Evolutionary conservation across 2,329 filamentous ascomycete species (phyloP).

Genomic region (Phialophora macrospora): DNA sequence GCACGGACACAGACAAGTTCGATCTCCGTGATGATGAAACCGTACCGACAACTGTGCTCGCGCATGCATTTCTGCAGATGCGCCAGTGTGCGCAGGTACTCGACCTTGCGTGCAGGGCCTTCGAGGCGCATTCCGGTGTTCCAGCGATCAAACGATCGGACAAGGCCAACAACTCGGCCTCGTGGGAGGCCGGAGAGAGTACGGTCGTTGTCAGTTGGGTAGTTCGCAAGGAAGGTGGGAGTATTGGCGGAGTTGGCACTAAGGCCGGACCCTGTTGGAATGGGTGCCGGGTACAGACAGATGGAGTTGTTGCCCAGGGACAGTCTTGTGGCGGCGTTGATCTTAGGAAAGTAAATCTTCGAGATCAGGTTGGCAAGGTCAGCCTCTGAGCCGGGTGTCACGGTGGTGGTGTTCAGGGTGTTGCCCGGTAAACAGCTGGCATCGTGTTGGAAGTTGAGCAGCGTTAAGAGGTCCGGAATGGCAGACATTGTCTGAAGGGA

Average conservation of each 20-base stretch:
- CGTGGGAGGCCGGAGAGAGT: conserved; percentile 57
- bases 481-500: conserved; percentile 71
- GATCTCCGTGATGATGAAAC: conserved; percentile 95
- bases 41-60: conserved; percentile 89
- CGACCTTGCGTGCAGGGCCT: conserved; percentile 79
- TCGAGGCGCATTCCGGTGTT: conserved; percentile 92
- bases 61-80: conserved; percentile 91
- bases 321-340: conserved; percentile 81
- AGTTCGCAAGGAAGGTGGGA: conserved; percentile 60
- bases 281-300: conserved; percentile 49
- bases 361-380: conserved; percentile 76
- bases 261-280: conserved; percentile 42
- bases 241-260: conserved; percentile 49
- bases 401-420: conserved; percentile 52
- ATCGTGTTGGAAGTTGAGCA: conserved; percentile 73
- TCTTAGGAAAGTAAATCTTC: conserved; percentile 79
- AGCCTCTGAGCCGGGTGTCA: conserved; percentile 77
- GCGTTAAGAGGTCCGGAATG: conserved; percentile 72
- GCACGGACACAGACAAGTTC: conserved; percentile 89
- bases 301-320: conserved; percentile 71
- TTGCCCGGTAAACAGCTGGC: conserved; percentile 62
- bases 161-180: conserved; percentile 77
- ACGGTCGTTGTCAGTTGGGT: conserved; percentile 56
- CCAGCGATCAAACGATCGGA: conserved; percentile 91
- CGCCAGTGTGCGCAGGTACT: conserved; percentile 84